A percentile compares a stretch with the other conserved stretches of the same genome.
Evolutionary conservation across 2,329 filamentous ascomycete genomes (phyloP).

Genomic region (Verruconis gallopava): DNA sequence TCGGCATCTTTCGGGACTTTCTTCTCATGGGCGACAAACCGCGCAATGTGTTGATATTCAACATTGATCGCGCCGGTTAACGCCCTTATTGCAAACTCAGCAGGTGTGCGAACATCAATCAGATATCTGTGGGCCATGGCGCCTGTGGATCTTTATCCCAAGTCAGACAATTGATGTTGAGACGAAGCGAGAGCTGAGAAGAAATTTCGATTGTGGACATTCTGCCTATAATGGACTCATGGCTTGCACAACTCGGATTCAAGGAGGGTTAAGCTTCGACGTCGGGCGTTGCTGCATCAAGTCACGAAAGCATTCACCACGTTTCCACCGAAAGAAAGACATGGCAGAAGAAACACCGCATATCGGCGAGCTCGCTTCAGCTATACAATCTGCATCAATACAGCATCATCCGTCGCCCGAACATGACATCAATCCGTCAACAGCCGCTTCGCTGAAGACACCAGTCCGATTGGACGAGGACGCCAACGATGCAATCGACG

Average conservation of each 20-base stretch:
- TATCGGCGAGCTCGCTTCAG: constrained; percentile 54
- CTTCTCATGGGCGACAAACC: neutral
- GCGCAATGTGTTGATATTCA: neutral
- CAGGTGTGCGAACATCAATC: neutral
- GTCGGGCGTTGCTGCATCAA: too few species aligned
- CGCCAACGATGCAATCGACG: neutral
- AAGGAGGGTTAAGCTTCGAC: too few species aligned
- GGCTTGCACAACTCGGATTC: neutral
- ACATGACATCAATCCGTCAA: constrained; percentile 72
- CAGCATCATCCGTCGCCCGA: constrained; percentile 55
- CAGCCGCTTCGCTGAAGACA: constrained; percentile 51
- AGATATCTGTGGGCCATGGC: neutral
- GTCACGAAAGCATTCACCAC: neutral
- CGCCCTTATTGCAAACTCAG: neutral
- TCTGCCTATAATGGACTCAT: neutral
- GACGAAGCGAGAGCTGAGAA: neutral
- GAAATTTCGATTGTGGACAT: neutral
- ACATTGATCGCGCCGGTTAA: neutral
- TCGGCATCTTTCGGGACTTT: neutral
- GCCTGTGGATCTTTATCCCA: neutral
- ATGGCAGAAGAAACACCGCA: constrained; percentile 18
- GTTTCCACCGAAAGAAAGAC: neutral
- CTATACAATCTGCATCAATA: constrained; percentile 70
- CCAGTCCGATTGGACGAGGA: constrained; percentile 32
- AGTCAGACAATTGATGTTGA: neutral